These are phyloP conservation scores for Epichloe glyceriae DNA, from an alignment of 2,329 filamentous ascomycete species.

Conservation along the genomic window DNA sequence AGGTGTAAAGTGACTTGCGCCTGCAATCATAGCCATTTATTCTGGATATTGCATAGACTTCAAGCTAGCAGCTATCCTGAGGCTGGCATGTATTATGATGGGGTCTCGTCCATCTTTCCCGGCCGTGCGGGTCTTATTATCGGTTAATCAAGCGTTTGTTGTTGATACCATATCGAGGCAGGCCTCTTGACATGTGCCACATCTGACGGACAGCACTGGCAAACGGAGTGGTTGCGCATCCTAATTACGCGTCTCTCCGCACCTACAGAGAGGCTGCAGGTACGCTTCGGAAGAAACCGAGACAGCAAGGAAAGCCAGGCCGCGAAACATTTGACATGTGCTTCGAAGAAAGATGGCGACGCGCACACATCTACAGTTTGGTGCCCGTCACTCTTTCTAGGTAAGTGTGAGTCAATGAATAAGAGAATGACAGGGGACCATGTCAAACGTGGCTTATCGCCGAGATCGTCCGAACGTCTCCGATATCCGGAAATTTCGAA, in stretches of 20 bases:
- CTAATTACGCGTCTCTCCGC: too few relatives aligned
- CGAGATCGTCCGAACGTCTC: neutral
- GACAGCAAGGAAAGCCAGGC: neutral
- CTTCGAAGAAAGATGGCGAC: too few relatives aligned
- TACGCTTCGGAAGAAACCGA: neutral
- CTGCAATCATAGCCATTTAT: neutral
- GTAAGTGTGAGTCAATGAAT: too few relatives aligned
- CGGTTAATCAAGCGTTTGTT: too few relatives aligned
- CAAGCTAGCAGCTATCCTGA: neutral
- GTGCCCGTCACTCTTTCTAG: too few relatives aligned
- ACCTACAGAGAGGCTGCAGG: too few relatives aligned
- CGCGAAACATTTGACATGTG: neutral
- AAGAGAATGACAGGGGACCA: too few relatives aligned
- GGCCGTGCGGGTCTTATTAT: too few relatives aligned
- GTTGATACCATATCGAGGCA: neutral
- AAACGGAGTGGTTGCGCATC: too few relatives aligned
- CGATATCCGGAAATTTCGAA: neutral
- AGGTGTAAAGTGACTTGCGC: neutral
- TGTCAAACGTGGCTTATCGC: neutral
- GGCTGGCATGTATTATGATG: neutral
- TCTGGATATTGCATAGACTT: neutral
- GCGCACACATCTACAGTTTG: too few relatives aligned
- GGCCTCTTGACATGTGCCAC: neutral
- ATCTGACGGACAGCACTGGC: too few relatives aligned
- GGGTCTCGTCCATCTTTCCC: neutral